Conservation (phyloP, 2,329 filamentous ascomycete species). For the Colletotrichum chrysophilum region DNA sequence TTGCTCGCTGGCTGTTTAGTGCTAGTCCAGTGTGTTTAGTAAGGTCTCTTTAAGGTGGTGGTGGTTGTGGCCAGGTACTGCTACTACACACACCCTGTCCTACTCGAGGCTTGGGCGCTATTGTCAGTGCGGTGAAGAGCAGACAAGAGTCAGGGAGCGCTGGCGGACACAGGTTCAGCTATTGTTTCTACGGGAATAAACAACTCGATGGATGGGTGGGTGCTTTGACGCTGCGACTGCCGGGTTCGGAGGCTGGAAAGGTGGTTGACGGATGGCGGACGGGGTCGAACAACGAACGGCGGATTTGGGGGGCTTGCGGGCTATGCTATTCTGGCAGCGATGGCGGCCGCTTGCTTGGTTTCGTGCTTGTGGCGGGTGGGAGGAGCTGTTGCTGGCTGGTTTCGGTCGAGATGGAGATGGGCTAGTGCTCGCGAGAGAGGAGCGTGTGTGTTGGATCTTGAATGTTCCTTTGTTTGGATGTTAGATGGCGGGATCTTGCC, state of each 20-base stretch:
- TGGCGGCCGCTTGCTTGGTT: neutral
- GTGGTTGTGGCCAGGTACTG: neutral
- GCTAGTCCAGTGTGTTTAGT: neutral
- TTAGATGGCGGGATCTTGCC: neutral
- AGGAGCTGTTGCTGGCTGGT: neutral
- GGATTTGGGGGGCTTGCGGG: neutral
- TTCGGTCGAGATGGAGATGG: neutral
- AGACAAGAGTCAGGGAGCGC: neutral
- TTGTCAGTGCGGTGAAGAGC: neutral
- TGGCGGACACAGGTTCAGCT: neutral
- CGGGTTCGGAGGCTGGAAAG: slow-evolving; percentile 6
- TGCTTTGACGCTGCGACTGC: neutral
- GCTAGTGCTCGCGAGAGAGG: neutral
- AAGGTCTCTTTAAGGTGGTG: neutral
- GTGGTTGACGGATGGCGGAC: neutral
- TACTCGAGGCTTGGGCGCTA: neutral
- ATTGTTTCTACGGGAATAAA: neutral
- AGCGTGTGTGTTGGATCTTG: neutral
- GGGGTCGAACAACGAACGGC: neutral
- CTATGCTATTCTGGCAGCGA: neutral
- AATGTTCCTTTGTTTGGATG: neutral
- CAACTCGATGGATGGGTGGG: neutral
- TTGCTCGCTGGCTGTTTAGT: neutral
- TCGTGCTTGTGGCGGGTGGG: neutral
- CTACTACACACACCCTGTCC: neutral